These are phyloP conservation scores for Backusella westeae DNA, from an alignment of 192 early-diverging fungal species.

Conservation along the genomic window DNA sequence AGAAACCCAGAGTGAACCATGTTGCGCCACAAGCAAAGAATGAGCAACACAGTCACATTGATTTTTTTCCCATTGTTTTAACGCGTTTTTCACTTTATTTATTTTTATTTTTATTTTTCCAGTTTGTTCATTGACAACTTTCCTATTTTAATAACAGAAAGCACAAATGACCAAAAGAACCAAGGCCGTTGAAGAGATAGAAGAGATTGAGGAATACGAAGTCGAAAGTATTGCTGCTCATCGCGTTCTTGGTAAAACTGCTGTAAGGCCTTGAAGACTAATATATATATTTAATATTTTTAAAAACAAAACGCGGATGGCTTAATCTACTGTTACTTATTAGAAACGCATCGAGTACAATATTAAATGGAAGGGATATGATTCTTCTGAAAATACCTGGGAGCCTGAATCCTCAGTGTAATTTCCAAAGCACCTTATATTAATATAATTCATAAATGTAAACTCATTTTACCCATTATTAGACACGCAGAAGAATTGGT, in stretches of 20 bases:
- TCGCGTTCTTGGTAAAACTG: not conserved
- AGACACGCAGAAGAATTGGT: not conserved
- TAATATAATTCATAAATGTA: not conserved
- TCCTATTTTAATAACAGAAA: too few relatives aligned
- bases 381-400: conserved; percentile 2
- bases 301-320: not conserved
- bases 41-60: too few relatives aligned
- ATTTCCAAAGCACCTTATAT: not conserved
- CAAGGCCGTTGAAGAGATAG: not conserved
- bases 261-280: not conserved
- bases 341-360: not conserved
- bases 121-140: not conserved
- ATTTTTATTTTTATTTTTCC: too few relatives aligned
- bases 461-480: not conserved
- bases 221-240: not conserved
- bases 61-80: not conserved
- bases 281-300: too few relatives aligned
- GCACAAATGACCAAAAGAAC: not conserved
- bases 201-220: conserved; percentile 10
- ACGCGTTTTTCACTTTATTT: not conserved
- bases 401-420: not conserved
- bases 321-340: not conserved
- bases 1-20: too few relatives aligned
- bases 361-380: not conserved
- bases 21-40: too few relatives aligned